These are phyloP conservation scores for Populus euphratica DNA, from an alignment of 345 rosid genomes.

Conservation along the genomic window DNA sequence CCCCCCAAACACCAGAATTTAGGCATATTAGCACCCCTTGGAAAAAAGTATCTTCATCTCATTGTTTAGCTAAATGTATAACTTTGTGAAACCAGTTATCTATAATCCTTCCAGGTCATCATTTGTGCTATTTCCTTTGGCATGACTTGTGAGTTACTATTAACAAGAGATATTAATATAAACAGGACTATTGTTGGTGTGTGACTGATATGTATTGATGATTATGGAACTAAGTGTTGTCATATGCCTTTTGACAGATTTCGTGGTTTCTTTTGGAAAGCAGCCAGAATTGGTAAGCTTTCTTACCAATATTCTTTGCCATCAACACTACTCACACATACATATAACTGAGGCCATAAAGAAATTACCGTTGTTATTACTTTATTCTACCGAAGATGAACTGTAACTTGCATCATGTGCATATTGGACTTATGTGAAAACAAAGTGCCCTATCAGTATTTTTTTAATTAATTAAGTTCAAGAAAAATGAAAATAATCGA, in stretches of 20 bases:
- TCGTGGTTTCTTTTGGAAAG: conserved; percentile 96
- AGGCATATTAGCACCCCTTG: neutral
- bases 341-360: too few relatives aligned
- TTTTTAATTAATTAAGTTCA: neutral
- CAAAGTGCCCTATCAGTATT: neutral
- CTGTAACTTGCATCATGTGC: neutral
- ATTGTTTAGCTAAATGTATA: neutral
- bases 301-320: neutral
- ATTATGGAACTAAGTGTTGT: conserved; percentile 6
- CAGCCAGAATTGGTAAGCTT: conserved; percentile 86
- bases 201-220: neutral
- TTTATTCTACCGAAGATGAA: neutral
- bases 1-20: neutral
- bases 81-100: neutral
- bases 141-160: neutral
- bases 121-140: neutral
- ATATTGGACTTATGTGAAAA: neutral
- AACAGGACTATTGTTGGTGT: neutral
- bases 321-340: neutral
- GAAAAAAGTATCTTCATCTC: neutral
- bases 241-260: conserved; percentile 46
- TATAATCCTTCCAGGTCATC: neutral
- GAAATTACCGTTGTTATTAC: neutral
- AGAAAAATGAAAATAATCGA: neutral
- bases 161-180: neutral